Conservation (phyloP, 2,329 filamentous ascomycete species). For the Ophiostoma ips region DNA sequence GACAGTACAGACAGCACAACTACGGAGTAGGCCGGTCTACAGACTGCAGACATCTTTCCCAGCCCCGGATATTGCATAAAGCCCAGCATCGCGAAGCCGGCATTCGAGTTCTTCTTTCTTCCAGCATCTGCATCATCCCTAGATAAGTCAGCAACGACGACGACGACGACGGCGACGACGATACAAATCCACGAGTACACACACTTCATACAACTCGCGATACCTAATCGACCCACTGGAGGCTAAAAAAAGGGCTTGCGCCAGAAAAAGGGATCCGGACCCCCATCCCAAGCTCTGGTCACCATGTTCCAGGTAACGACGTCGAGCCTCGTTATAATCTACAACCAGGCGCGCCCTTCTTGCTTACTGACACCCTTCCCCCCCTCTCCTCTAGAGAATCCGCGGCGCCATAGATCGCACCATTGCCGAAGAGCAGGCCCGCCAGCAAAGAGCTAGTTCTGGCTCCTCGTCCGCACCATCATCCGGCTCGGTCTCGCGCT, state of each 20-base stretch:
- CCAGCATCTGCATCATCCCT: no score
- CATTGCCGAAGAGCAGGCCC: slow-evolving; percentile 84
- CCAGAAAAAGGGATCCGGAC: background rate
- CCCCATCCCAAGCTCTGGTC: background rate
- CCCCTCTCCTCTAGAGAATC: slow-evolving; percentile 44
- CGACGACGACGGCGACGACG: background rate
- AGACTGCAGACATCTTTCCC: no score
- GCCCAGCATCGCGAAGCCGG: no score
- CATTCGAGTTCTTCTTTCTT: no score
- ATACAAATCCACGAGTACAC: background rate
- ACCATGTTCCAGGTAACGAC: slow-evolving; percentile 1
- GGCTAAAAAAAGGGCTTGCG: background rate
- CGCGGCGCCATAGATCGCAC: slow-evolving; percentile 74
- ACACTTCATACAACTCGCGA: background rate
- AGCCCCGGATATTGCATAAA: no score
- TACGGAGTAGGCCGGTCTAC: no score
- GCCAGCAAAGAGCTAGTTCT: slow-evolving; percentile 41
- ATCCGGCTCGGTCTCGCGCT: slow-evolving; percentile 30
- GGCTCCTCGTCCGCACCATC: slow-evolving; percentile 27
- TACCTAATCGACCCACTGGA: background rate
- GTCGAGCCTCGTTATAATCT: background rate
- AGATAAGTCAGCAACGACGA: background rate
- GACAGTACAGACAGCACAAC: no score
- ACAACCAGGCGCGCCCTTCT: background rate
- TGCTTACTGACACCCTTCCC: background rate